Conservation (phyloP, 805 yeast genomes). For the Pichia insulana region DNA sequence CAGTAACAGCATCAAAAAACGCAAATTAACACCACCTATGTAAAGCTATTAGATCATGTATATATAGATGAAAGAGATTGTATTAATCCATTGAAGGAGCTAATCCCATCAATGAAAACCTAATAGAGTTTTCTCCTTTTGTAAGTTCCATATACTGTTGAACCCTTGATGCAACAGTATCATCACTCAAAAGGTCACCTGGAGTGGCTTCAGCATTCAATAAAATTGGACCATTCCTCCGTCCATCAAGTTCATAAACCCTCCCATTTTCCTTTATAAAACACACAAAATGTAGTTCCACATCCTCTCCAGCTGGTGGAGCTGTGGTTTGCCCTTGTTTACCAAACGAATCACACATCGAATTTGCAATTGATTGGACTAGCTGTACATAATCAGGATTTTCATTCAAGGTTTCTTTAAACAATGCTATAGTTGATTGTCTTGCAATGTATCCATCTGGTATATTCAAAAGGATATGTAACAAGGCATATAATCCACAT, state of each 20-base stretch:
- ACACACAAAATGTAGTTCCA: conserved; percentile 70
- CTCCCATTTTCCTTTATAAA: conserved; percentile 48
- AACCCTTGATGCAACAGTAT: conserved; percentile 44
- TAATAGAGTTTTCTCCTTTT: conserved; percentile 47
- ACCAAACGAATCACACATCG: conserved; percentile 36
- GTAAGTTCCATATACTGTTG: conserved; percentile 58
- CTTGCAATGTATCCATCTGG: conserved; percentile 37
- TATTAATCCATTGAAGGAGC: conserved; percentile 37
- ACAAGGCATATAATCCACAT: conserved; percentile 84
- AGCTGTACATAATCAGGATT: conserved; percentile 16
- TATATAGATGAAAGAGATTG: not conserved
- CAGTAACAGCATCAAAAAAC: not conserved
- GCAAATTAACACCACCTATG: not conserved
- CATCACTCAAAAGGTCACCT: conserved; percentile 47
- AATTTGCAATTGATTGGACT: conserved; percentile 19
- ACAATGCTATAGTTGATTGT: conserved; percentile 24
- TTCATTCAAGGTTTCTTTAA: conserved; percentile 17
- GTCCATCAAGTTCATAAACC: conserved; percentile 82
- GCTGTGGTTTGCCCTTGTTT: conserved; percentile 58
- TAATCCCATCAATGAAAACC: conserved; percentile 72
- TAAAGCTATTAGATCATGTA: not conserved
- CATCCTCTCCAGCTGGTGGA: conserved; percentile 46
- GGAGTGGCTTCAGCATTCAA: conserved; percentile 20
- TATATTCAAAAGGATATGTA: conserved; percentile 49
- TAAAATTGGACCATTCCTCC: conserved; percentile 67